phyloP scores from a whole-genome alignment of 2,329 filamentous ascomycete species.

The Thermothelomyces thermophilus region DNA sequence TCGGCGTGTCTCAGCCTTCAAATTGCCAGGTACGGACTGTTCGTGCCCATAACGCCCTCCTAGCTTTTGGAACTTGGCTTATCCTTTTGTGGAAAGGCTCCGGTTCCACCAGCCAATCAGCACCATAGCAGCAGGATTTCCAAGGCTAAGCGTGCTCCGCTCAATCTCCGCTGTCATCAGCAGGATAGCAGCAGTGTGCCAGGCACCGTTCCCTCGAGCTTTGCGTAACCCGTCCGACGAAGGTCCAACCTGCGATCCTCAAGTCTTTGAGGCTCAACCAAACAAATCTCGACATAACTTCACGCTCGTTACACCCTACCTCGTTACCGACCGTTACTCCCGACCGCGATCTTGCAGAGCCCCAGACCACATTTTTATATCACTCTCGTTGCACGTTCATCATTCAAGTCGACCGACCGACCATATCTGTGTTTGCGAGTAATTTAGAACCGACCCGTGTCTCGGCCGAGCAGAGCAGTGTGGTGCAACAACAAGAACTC shows the following conservation, averaged over 20 bases:
- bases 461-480: slow-evolving; percentile 8
- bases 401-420: background rate
- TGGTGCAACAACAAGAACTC: slow-evolving; percentile 17
- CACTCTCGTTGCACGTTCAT: slow-evolving; percentile 10
- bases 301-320: slow-evolving; percentile 5
- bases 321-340: background rate
- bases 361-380: background rate
- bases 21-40: slow-evolving; percentile 6
- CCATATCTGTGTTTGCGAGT: background rate
- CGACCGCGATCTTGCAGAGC: background rate
- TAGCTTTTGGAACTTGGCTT: slow-evolving; percentile 18
- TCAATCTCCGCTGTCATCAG: slow-evolving; percentile 16
- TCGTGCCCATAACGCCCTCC: slow-evolving; percentile 1
- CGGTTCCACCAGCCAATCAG: slow-evolving; percentile 14
- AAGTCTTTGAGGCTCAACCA: background rate
- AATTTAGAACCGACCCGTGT: background rate
- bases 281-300: background rate
- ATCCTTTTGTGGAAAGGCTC: slow-evolving; percentile 13
- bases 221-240: slow-evolving; percentile 15
- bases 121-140: slow-evolving; percentile 8
- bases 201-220: background rate
- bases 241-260: slow-evolving; percentile 9
- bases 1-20: slow-evolving; percentile 1
- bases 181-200: slow-evolving; percentile 10
- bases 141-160: slow-evolving; percentile 9